Evolutionary conservation across 306 rosid species (phyloP).

Genomic region (Astragalus glycyphyllos): DNA sequence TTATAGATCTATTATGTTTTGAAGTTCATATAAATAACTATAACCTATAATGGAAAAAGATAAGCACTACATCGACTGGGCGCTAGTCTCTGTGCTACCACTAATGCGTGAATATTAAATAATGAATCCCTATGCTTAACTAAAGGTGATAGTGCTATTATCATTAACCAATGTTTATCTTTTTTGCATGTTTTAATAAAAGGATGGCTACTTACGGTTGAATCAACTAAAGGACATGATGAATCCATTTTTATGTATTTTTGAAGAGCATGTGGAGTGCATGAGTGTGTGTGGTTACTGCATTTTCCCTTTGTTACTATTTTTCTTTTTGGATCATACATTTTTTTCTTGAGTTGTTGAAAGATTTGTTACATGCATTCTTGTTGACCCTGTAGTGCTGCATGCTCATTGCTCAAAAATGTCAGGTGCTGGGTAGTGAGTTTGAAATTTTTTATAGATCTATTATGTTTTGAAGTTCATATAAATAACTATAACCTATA

Average conservation of each 20-base stretch:
- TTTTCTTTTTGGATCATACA: not conserved
- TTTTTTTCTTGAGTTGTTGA: constrained; percentile 10
- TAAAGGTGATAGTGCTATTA: constrained; percentile 4
- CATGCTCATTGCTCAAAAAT: constrained; percentile 34
- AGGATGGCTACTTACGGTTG: not conserved
- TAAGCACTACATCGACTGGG: not conserved
- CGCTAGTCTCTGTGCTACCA: not conserved
- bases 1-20: too few relatives aligned
- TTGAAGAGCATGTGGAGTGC: constrained; percentile 14
- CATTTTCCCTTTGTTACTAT: constrained; percentile 14
- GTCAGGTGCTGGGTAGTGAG: constrained; percentile 90
- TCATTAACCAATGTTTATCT: not conserved
- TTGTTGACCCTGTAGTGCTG: constrained; percentile 23
- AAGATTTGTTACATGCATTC: constrained; percentile 27
- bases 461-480: too few relatives aligned
- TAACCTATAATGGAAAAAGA: too few relatives aligned
- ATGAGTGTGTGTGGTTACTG: not conserved
- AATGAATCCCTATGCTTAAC: not conserved
- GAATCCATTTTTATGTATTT: constrained; percentile 25
- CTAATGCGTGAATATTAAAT: not conserved
- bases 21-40: too few relatives aligned
- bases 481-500: too few relatives aligned
- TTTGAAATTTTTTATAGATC: constrained; percentile 77
- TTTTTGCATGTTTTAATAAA: not conserved
- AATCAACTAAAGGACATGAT: constrained; percentile 11